These are phyloP conservation scores for Russula dissimulans DNA, from an alignment of 768 basidiomycete species.

Conservation along the genomic window DNA sequence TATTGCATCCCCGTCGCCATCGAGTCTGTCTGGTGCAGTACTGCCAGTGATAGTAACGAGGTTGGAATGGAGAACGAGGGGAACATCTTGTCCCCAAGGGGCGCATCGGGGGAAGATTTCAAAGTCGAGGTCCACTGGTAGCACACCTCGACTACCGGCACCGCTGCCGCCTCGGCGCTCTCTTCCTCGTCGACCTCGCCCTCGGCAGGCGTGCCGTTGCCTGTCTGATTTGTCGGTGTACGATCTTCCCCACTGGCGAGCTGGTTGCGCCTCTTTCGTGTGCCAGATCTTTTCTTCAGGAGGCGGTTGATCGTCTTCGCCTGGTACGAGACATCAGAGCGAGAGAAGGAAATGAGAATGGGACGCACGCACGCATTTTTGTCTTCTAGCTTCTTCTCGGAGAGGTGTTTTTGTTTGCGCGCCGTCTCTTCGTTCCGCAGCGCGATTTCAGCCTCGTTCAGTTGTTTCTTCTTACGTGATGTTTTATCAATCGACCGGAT, in stretches of 20 bases:
- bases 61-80: constrained; percentile 26
- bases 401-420: constrained; percentile 68
- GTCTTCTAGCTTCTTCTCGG: constrained; percentile 77
- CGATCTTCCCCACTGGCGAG: constrained; percentile 39
- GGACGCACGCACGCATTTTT: constrained; percentile 45
- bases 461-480: constrained; percentile 50
- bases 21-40: constrained; percentile 5
- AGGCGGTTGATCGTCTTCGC: constrained; percentile 63
- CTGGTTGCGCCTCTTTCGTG: constrained; percentile 49
- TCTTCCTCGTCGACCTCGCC: constrained; percentile 36
- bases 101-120: constrained; percentile 20
- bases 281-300: constrained; percentile 42
- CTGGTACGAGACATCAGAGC: constrained; percentile 28
- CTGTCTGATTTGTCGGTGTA: constrained; percentile 30
- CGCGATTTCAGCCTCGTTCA: constrained; percentile 41
- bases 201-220: constrained; percentile 21
- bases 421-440: constrained; percentile 59
- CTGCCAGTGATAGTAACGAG: constrained; percentile 25
- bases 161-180: constrained; percentile 1
- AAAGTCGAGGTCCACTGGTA: constrained; percentile 64
- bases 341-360: not conserved
- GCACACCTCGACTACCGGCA: constrained; percentile 29
- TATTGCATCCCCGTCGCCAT: not conserved
- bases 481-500: constrained; percentile 22
- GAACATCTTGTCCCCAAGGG: constrained; percentile 26